Evolutionary conservation across 2,329 filamentous ascomycete genomes (phyloP), one percentile per base, ranked within the genome.

Genomic region (Botrytis pseudocinerea): DNA sequence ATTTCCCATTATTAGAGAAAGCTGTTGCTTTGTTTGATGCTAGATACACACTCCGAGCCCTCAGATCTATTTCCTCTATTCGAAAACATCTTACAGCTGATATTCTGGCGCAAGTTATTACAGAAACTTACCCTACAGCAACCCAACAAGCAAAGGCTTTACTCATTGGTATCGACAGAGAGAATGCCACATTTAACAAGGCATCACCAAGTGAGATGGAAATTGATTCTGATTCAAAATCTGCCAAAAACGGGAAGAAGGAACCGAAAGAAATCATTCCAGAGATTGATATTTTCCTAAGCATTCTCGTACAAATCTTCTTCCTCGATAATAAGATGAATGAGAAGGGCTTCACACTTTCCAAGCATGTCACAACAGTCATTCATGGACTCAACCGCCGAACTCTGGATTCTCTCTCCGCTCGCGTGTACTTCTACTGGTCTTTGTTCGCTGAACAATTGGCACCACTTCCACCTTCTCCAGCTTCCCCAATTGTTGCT

Each of bases 341-440:
- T 80, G 87, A 96, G 82, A 89, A 89, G 76, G 96, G 96, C 71
- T 91, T 91, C 76, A 88, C 93, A 74, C 97, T 98, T 84, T 98
- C 96, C 44, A 89, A 90, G 77, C 90, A 90, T 78, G 87, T 99
- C 71, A 90, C 94, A 69, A 93, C 95, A 81, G 92, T 92, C 81
- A 91, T 98, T 82, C 94, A 97, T 80, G 88, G 90, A 70, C 87
- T 97, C 81, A 99, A 99, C 86, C 92, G 96, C 76, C 91, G 96
- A 79, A 98, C 96, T 38, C 86, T 99, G 75, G 96, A 99, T 83
- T 94, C 95, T 68, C 89, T 99, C 74, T 93, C 95, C 74, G 94
- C 95, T 77, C 97, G 97, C 83, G 94, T 95, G 76, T 99, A 98
- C 87, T 98, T 98, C 84, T 99, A 99, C 87, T 97, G 94, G 84